phyloP scores from a whole-genome alignment of 306 rosid species.

The Acacia crassicarpa region DNA sequence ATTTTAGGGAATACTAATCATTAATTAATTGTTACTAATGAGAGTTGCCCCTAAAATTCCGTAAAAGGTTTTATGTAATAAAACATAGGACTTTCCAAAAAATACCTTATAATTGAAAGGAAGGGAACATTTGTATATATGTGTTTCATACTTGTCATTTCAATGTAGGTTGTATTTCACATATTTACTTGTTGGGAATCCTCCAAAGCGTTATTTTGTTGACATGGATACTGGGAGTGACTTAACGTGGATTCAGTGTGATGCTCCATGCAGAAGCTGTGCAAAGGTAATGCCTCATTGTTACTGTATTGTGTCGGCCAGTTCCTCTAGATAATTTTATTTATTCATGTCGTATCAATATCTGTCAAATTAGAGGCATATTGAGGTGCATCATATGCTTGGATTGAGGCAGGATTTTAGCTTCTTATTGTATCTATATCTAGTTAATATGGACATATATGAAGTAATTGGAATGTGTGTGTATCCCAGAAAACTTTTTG shows the following conservation, averaged over 20 bases:
- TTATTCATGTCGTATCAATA: not conserved
- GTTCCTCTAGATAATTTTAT: slow-evolving; percentile 12
- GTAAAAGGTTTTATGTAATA: not conserved
- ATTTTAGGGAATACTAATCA: not conserved
- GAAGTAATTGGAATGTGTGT: not conserved
- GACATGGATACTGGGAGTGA: slow-evolving; percentile 91
- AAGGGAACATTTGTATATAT: not conserved
- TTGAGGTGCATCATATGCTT: slow-evolving; percentile 8
- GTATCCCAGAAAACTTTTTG: not conserved
- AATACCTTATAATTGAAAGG: not conserved
- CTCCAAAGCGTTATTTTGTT: slow-evolving; percentile 72
- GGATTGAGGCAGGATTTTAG: not conserved
- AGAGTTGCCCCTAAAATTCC: not conserved
- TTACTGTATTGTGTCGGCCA: not conserved
- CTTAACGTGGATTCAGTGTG: slow-evolving; percentile 86
- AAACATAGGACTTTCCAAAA: not conserved
- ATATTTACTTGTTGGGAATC: slow-evolving; percentile 59
- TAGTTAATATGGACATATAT: not conserved
- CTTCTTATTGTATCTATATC: not conserved
- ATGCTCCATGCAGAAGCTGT: slow-evolving; percentile 85
- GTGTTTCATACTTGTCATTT: slow-evolving; percentile 19
- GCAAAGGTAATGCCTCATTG: slow-evolving; percentile 56
- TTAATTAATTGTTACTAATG: not conserved
- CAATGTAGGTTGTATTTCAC: slow-evolving; percentile 70
- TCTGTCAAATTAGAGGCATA: not conserved